A percentile compares a stretch with the other conserved stretches of the same genome.
phyloP scores from a whole-genome alignment of 192 early-diverging fungal genomes.

The Chytriomyces confervae region DNA sequence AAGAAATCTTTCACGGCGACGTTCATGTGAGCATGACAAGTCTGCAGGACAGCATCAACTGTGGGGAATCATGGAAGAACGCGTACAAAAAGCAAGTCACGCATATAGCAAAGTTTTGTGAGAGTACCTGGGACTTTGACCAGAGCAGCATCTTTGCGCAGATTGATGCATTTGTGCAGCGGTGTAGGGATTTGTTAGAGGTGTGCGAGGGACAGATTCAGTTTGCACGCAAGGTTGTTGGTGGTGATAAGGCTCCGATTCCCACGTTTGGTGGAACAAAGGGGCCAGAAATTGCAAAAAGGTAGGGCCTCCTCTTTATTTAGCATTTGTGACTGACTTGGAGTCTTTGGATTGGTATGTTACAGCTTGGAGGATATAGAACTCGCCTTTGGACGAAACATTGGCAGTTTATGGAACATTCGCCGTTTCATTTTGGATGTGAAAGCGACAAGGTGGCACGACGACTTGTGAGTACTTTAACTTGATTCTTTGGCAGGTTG shows the following conservation, averaged over 20 bases:
- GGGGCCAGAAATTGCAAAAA: conserved; percentile 67
- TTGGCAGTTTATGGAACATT: conserved; percentile 61
- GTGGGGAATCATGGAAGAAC: conserved; percentile 66
- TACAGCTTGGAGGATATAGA: conserved; percentile 69
- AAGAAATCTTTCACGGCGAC: conserved; percentile 72
- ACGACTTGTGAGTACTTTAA: conserved; percentile 49
- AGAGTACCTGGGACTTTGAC: conserved; percentile 64
- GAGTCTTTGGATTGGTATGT: background rate
- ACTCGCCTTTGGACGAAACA: conserved; percentile 61
- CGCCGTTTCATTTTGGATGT: conserved; percentile 66
- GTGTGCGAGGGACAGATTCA: conserved; percentile 73
- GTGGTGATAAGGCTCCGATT: conserved; percentile 64
- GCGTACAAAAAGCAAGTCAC: conserved; percentile 57
- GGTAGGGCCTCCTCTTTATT: conserved; percentile 38
- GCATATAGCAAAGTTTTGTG: conserved; percentile 56
- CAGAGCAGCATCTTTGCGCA: conserved; percentile 73
- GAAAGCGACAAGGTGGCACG: conserved; percentile 70
- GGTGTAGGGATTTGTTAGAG: conserved; percentile 65
- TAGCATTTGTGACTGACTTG: background rate
- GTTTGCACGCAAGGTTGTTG: conserved; percentile 64
- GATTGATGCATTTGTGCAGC: conserved; percentile 70
- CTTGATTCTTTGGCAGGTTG: background rate
- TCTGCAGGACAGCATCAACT: conserved; percentile 66
- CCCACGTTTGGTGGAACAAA: conserved; percentile 65
- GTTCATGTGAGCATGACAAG: conserved; percentile 58